Evolutionary conservation across 1,284 basidiomycete genomes (phyloP).

Genomic region (Sporisorium scitamineum): DNA sequence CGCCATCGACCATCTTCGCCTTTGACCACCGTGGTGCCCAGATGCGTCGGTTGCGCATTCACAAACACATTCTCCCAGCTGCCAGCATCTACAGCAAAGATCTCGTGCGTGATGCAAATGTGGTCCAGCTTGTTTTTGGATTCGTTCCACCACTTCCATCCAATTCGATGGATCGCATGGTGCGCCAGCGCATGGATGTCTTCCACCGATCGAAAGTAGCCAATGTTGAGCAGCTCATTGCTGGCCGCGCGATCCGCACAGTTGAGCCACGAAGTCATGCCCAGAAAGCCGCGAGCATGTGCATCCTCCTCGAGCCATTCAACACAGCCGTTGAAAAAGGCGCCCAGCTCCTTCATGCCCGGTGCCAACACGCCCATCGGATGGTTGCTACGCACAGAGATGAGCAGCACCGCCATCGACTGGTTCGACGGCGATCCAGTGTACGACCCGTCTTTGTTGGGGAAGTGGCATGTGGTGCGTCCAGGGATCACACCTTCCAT

Average conservation of each 20-base stretch:
- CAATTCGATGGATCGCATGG: constrained; percentile 17
- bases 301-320: constrained; percentile 35
- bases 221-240: constrained; percentile 30
- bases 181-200: constrained; percentile 32
- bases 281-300: constrained; percentile 26
- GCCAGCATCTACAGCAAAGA: constrained; percentile 15
- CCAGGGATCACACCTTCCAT: constrained; percentile 29
- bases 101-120: constrained; percentile 33
- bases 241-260: constrained; percentile 15
- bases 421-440: constrained; percentile 9
- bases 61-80: constrained; percentile 34
- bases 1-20: constrained; percentile 22
- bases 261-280: constrained; percentile 42
- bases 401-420: constrained; percentile 28
- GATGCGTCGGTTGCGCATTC: constrained; percentile 27
- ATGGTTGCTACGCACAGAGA: constrained; percentile 27
- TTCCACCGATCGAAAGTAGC: constrained; percentile 35
- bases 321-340: constrained; percentile 19
- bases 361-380: constrained; percentile 26
- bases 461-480: constrained; percentile 24
- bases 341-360: constrained; percentile 28
- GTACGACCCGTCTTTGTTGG: constrained; percentile 17
- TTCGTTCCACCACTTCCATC: constrained; percentile 41
- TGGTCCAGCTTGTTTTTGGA: constrained; percentile 16
- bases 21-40: constrained; percentile 25